phyloP scores from a whole-genome alignment of 176 grass and related monocot genomes.

The Hordeum marinum region DNA sequence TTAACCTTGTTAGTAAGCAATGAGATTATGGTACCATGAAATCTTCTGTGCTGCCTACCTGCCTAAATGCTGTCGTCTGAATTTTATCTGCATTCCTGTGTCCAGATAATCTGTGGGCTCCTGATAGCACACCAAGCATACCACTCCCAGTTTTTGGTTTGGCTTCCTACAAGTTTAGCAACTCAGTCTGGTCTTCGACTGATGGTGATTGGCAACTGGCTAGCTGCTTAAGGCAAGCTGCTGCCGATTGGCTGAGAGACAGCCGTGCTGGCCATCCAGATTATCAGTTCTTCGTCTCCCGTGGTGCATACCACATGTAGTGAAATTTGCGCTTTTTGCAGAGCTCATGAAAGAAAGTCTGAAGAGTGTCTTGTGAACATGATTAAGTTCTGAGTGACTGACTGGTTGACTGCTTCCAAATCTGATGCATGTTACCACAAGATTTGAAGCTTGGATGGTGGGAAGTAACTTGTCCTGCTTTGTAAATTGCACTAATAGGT shows the following conservation, averaged over 20 bases:
- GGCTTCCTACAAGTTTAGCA: constrained; percentile 55
- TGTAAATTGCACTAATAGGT: constrained; percentile 12
- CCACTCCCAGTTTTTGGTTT: constrained; percentile 43
- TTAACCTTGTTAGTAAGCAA: background rate
- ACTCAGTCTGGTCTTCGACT: constrained; percentile 34
- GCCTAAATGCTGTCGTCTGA: background rate
- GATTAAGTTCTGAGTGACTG: background rate
- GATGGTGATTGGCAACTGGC: constrained; percentile 42
- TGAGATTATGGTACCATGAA: background rate
- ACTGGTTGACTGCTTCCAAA: background rate
- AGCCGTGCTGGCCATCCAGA: constrained; percentile 37
- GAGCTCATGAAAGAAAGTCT: background rate
- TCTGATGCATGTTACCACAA: background rate
- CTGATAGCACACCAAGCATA: constrained; percentile 13
- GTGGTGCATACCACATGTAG: constrained; percentile 28
- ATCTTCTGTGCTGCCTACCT: background rate
- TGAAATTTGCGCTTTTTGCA: background rate
- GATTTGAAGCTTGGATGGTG: background rate
- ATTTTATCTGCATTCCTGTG: background rate
- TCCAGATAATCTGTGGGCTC: constrained; percentile 22
- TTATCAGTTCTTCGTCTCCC: constrained; percentile 45
- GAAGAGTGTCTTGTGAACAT: background rate
- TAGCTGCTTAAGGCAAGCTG: constrained; percentile 32
- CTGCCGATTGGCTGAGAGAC: constrained; percentile 35
- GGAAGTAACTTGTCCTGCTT: background rate